phyloP scores from a whole-genome alignment of 1,284 basidiomycete genomes.

The Waitea zeae region DNA sequence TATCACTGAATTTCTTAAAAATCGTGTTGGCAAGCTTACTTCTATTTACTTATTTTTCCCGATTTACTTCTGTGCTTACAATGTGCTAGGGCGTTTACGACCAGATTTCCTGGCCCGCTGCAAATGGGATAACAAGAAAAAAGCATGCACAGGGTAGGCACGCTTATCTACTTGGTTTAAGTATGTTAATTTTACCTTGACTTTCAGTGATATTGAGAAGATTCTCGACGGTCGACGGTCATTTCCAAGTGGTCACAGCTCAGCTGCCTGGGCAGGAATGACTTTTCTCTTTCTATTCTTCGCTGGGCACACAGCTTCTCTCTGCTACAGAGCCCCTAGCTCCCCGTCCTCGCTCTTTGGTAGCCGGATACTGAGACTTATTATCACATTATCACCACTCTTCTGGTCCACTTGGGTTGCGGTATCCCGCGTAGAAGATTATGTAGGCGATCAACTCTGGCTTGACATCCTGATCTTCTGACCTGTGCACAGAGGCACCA shows the following conservation, averaged over 20 bases:
- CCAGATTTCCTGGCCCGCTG: conserved; percentile 56
- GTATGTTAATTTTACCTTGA: conserved; percentile 1
- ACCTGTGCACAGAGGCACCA: conserved; percentile 32
- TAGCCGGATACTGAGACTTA: conserved; percentile 29
- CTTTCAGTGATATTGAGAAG: conserved; percentile 14
- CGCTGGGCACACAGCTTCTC: conserved; percentile 43
- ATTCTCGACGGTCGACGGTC: conserved; percentile 38
- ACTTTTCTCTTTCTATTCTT: conserved; percentile 43
- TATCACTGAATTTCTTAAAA: conserved; percentile 38
- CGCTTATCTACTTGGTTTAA: conserved; percentile 2
- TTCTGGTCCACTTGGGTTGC: conserved; percentile 43
- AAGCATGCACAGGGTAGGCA: conserved; percentile 36
- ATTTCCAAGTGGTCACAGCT: conserved; percentile 55
- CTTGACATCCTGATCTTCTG: conserved; percentile 2
- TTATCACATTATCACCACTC: conserved; percentile 32
- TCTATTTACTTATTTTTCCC: not conserved
- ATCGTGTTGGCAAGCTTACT: conserved; percentile 29
- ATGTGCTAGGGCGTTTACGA: conserved; percentile 33
- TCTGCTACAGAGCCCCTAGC: conserved; percentile 28
- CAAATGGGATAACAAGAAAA: conserved; percentile 30
- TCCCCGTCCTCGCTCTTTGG: conserved; percentile 19
- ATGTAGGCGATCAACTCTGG: conserved; percentile 23
- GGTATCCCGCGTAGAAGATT: conserved; percentile 43
- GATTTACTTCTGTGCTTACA: not conserved
- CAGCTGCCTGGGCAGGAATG: conserved; percentile 48